A percentile compares a stretch with the other conserved stretches of the same genome.
These are phyloP conservation scores for Xylaria hypoxylon DNA, from an alignment of 2,329 filamentous ascomycete genomes.

Conservation along the genomic window DNA sequence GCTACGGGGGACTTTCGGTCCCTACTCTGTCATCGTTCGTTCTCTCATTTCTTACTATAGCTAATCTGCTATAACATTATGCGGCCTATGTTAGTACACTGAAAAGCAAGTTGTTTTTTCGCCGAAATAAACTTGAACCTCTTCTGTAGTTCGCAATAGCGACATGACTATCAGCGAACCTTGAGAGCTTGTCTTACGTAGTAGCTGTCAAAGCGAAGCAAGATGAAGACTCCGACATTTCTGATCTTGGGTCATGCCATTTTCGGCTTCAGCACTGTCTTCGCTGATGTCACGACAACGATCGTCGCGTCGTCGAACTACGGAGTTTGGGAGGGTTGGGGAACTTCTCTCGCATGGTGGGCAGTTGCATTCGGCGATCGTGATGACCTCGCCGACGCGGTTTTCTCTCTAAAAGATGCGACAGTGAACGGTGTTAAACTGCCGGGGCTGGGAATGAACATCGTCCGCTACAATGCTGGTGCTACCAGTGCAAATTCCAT, in stretches of 20 bases:
- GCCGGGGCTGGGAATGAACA: constrained; percentile 57
- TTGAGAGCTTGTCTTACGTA: background rate
- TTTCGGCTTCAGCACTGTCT: constrained; percentile 21
- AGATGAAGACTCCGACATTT: constrained; percentile 12
- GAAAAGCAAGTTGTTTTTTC: background rate
- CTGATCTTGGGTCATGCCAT: constrained; percentile 13
- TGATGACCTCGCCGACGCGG: constrained; percentile 56
- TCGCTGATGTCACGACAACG: constrained; percentile 49
- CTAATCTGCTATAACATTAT: background rate
- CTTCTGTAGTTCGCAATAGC: background rate
- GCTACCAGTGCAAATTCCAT: constrained; percentile 54
- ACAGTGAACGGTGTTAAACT: constrained; percentile 48
- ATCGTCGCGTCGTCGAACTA: constrained; percentile 52
- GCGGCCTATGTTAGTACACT: background rate
- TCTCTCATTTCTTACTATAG: background rate
- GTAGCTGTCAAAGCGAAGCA: background rate
- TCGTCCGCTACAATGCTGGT: constrained; percentile 58
- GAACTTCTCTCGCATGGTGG: constrained; percentile 59
- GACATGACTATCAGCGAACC: background rate
- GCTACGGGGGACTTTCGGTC: background rate
- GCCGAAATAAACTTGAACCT: background rate
- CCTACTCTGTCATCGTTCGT: background rate
- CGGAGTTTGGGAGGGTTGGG: constrained; percentile 59
- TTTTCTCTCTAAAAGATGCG: constrained; percentile 54
- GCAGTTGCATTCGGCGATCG: constrained; percentile 55